Evolutionary conservation across 805 yeast species (phyloP).

Genomic region (Yamadazyma laniorum): DNA sequence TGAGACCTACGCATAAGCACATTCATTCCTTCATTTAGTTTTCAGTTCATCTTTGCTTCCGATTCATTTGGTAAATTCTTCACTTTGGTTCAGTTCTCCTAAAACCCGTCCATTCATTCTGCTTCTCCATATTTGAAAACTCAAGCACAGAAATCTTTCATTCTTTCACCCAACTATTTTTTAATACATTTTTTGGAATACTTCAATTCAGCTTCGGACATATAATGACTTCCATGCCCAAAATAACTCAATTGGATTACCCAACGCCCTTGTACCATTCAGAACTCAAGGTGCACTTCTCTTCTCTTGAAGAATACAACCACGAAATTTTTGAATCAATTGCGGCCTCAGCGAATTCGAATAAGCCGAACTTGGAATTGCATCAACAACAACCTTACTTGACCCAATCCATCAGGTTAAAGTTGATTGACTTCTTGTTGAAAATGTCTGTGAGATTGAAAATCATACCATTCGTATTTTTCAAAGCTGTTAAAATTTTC

Average conservation of each 20-base stretch:
- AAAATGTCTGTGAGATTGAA: conserved; percentile 66
- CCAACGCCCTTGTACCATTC: conserved; percentile 48
- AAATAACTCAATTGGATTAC: conserved; percentile 43
- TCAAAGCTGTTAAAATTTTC: conserved; percentile 70
- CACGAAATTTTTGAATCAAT: conserved; percentile 45
- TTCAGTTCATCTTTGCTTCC: conserved; percentile 2
- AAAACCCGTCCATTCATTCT: not conserved
- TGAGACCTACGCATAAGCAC: too few species aligned
- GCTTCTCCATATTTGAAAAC: not conserved
- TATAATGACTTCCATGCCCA: conserved; percentile 17
- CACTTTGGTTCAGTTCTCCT: conserved; percentile 6
- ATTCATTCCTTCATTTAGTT: conserved; percentile 1
- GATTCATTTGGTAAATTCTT: conserved; percentile 6
- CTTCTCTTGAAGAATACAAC: conserved; percentile 49
- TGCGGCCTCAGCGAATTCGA: conserved; percentile 29
- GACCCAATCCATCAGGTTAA: conserved; percentile 67
- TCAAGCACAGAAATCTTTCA: not conserved
- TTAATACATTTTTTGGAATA: not conserved
- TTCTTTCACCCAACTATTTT: not conserved
- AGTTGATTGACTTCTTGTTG: conserved; percentile 74
- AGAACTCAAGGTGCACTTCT: conserved; percentile 49
- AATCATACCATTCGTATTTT: conserved; percentile 64
- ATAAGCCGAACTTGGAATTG: conserved; percentile 51
- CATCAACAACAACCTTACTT: conserved; percentile 89
- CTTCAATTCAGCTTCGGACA: not conserved